These are phyloP conservation scores for Verruconis gallopava DNA, from an alignment of 2,329 filamentous ascomycete species.

Conservation along the genomic window DNA sequence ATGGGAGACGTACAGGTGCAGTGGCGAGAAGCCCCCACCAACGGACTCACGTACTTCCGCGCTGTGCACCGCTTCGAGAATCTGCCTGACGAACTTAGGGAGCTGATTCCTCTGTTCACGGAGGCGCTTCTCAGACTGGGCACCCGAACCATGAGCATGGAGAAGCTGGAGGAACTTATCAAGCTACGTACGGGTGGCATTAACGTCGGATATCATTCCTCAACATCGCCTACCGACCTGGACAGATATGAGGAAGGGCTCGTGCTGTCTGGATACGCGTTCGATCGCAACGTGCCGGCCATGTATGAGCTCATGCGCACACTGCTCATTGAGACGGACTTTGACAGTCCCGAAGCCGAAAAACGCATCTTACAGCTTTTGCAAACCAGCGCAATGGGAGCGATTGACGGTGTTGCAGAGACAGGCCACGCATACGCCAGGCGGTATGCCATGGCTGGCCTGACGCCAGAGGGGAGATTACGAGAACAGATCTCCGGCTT, in stretches of 20 bases:
- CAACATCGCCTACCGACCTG: slow-evolving; percentile 61
- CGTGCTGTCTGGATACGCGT: slow-evolving; percentile 69
- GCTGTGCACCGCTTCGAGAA: slow-evolving; percentile 69
- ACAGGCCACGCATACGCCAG: slow-evolving; percentile 81
- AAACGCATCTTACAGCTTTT: slow-evolving; percentile 75
- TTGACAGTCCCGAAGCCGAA: slow-evolving; percentile 69
- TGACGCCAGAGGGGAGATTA: slow-evolving; percentile 59
- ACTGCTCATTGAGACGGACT: slow-evolving; percentile 77
- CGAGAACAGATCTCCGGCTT: slow-evolving; percentile 83
- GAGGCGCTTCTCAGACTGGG: slow-evolving; percentile 89
- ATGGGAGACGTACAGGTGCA: slow-evolving; percentile 58
- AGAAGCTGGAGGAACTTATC: slow-evolving; percentile 88
- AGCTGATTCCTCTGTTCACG: slow-evolving; percentile 79
- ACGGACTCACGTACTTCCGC: slow-evolving; percentile 91
- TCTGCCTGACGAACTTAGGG: slow-evolving; percentile 70
- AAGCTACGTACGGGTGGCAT: slow-evolving; percentile 93
- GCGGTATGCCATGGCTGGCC: slow-evolving; percentile 65
- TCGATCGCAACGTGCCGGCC: slow-evolving; percentile 78
- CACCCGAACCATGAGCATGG: slow-evolving; percentile 78
- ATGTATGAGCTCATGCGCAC: slow-evolving; percentile 81
- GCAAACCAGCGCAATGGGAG: slow-evolving; percentile 75
- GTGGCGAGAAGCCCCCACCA: slow-evolving; percentile 87
- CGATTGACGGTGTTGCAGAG: slow-evolving; percentile 82
- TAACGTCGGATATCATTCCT: slow-evolving; percentile 71
- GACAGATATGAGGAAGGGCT: slow-evolving; percentile 66